phyloP scores from a whole-genome alignment of 306 rosid genomes.

The Lathyrus aphaca region DNA sequence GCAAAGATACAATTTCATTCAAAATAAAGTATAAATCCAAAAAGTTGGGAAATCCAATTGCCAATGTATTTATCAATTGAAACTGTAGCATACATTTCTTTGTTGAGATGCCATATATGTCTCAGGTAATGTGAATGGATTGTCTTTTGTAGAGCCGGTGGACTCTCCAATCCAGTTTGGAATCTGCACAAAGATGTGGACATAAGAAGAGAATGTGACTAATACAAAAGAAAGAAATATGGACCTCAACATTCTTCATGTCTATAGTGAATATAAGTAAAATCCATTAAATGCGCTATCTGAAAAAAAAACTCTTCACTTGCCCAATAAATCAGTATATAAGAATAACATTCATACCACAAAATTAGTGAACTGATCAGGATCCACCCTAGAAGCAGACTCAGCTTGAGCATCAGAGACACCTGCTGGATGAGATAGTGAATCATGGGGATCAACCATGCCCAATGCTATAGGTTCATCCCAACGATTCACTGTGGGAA shows the following conservation, averaged over 20 bases:
- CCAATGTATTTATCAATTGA: conserved; percentile 25
- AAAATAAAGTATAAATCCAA: conserved; percentile 35
- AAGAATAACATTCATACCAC: conserved; percentile 58
- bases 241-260: conserved; percentile 6
- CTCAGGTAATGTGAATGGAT: conserved; percentile 83
- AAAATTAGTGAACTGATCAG: conserved; percentile 88
- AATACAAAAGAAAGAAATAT: conserved; percentile 28
- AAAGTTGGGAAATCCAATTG: conserved; percentile 35
- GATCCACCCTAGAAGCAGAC: conserved; percentile 72
- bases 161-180: conserved; percentile 80
- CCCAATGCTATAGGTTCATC: conserved; percentile 84
- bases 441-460: conserved; percentile 95
- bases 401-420: conserved; percentile 91
- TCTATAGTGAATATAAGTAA: conserved; percentile 4
- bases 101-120: conserved; percentile 70
- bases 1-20: conserved; percentile 44
- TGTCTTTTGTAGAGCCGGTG: conserved; percentile 69
- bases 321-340: conserved; percentile 5
- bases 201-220: conserved; percentile 13
- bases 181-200: conserved; percentile 61
- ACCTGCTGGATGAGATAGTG: conserved; percentile 99
- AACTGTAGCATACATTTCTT: conserved; percentile 63
- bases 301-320: conserved; percentile 8
- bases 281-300: conserved; percentile 12
- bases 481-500: conserved; percentile 81